These are phyloP conservation scores for Spizellomyces punctatus DNA, from an alignment of 192 early-diverging fungal genomes.

Conservation along the genomic window DNA sequence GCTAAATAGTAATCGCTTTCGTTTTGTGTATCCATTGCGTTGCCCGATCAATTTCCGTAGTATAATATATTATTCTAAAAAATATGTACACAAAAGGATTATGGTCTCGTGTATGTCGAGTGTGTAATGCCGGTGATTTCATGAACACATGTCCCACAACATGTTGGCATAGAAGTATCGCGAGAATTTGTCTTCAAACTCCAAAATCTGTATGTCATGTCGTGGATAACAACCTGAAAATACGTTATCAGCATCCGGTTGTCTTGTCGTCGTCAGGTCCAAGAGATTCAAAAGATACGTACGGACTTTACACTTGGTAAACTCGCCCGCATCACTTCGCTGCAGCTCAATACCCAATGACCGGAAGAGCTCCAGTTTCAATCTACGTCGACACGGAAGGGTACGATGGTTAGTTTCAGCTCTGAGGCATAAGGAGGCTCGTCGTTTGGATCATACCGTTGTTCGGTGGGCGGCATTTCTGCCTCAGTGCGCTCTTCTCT, in stretches of 20 bases:
- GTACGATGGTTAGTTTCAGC: background rate
- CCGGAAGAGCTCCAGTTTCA: conserved; percentile 12
- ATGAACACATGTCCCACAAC: conserved; percentile 21
- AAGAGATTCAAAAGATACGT: too few relatives aligned
- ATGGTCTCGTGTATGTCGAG: too few relatives aligned
- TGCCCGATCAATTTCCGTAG: too few relatives aligned
- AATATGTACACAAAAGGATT: too few relatives aligned
- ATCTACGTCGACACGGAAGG: background rate
- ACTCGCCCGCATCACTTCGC: conserved; percentile 11
- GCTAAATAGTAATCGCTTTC: too few relatives aligned
- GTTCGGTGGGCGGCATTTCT: conserved; percentile 5
- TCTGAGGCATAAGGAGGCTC: background rate
- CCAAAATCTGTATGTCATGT: conserved; percentile 21
- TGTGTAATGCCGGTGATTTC: too few relatives aligned
- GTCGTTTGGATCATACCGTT: background rate
- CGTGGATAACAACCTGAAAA: conserved; percentile 12
- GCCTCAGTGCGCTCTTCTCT: conserved; percentile 14
- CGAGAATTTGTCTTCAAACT: conserved; percentile 34
- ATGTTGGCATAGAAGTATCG: conserved; percentile 30
- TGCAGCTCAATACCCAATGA: conserved; percentile 25
- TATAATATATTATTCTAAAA: too few relatives aligned
- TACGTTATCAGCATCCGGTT: background rate
- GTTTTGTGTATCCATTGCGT: too few relatives aligned
- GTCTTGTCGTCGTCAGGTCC: background rate
- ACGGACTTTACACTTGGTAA: conserved; percentile 19